Evolutionary conservation across 371 early-diverging fungal species (phyloP).

Genomic region (Vairimorpha ceranae): DNA sequence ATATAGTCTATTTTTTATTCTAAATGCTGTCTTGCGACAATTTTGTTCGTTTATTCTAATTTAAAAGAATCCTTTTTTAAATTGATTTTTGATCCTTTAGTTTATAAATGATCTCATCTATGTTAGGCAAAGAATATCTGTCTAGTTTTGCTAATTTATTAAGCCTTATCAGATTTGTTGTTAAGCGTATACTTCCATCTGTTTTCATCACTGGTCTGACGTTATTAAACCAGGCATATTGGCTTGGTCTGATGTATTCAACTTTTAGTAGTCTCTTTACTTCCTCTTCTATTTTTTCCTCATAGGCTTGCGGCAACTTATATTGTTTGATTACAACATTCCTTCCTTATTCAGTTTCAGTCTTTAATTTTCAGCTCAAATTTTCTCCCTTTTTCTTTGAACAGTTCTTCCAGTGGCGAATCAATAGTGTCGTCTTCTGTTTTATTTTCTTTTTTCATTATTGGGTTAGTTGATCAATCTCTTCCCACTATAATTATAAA

Average conservation of each 20-base stretch:
- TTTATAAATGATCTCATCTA: constrained; percentile 18
- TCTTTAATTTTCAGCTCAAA: not conserved
- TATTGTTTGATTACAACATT: not conserved
- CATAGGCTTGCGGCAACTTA: not conserved
- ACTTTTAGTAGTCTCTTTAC: not conserved
- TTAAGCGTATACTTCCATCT: constrained; percentile 35
- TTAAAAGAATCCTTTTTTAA: constrained; percentile 44
- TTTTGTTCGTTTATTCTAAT: constrained; percentile 21
- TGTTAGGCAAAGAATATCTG: constrained; percentile 22
- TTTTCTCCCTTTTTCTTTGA: not conserved
- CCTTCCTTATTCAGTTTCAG: not conserved
- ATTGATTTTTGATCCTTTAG: constrained; percentile 31
- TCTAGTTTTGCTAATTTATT: constrained; percentile 27
- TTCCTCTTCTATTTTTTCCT: not conserved
- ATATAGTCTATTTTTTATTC: constrained; percentile 20
- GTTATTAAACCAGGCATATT: constrained; percentile 26
- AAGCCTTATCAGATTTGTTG: constrained; percentile 26
- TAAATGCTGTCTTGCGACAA: constrained; percentile 43
- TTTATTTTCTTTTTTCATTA: not conserved
- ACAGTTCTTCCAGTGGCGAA: not conserved
- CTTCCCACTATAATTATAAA: not conserved
- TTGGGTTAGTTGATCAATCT: not conserved
- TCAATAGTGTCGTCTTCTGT: no score
- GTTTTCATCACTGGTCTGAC: constrained; percentile 20
- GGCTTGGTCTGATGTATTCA: constrained; percentile 24